Evolutionary conservation across 225 moss, liverwort and hornwort genomes (phyloP).

Genomic region (Marchantia polymorpha): DNA sequence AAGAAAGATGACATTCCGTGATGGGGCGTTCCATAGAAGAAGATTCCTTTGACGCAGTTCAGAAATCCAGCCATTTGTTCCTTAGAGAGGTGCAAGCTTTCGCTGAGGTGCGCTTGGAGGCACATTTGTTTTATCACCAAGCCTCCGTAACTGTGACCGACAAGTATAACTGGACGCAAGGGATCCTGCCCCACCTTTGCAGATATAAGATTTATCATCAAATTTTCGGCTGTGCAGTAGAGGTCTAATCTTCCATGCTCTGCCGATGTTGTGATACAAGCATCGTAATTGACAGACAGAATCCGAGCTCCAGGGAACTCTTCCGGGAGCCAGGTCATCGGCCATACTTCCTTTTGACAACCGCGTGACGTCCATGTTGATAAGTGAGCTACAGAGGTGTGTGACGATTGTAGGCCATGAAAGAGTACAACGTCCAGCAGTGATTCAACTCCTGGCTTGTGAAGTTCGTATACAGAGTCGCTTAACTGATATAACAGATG

Average conservation of each 20-base stretch:
- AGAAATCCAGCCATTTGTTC: not conserved
- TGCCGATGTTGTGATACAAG: not conserved
- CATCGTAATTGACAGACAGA: not conserved
- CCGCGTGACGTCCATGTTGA: not conserved
- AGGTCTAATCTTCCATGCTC: conserved; percentile 1
- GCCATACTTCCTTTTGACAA: not conserved
- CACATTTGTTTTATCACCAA: not conserved
- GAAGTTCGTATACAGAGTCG: not conserved
- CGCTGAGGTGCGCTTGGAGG: not conserved
- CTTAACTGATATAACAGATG: not conserved
- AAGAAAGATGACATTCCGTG: not conserved
- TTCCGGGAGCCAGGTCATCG: not conserved
- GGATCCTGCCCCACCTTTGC: not conserved
- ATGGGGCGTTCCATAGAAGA: conserved; percentile 1
- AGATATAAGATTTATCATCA: not conserved
- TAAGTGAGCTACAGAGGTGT: not conserved
- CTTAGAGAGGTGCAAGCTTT: not conserved
- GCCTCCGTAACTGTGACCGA: conserved; percentile 5
- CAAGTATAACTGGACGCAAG: not conserved
- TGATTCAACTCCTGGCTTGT: not conserved
- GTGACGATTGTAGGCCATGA: not conserved
- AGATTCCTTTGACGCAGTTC: not conserved
- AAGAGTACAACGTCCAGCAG: conserved; percentile 1
- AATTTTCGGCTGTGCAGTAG: not conserved
- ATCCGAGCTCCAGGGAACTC: not conserved